phyloP scores from a whole-genome alignment of 2,329 filamentous ascomycete genomes.

The Gnomoniopsis smithogilvyi region DNA sequence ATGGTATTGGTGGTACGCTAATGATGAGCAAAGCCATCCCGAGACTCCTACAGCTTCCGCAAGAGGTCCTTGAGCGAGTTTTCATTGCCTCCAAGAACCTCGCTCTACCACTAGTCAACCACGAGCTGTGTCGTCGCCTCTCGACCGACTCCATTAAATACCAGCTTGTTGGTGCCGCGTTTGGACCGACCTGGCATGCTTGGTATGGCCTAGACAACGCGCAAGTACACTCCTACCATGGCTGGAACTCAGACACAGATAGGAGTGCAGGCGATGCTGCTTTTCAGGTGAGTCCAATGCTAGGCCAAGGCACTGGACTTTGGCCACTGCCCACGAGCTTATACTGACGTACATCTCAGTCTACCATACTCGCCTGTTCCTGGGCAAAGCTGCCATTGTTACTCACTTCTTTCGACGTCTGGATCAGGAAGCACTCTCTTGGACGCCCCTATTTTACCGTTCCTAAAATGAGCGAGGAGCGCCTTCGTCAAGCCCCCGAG shows the following conservation, averaged over 20 bases:
- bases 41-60: constrained; percentile 38
- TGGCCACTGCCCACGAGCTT: not conserved
- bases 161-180: constrained; percentile 33
- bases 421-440: constrained; percentile 37
- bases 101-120: constrained; percentile 42
- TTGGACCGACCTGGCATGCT: constrained; percentile 37
- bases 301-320: not conserved
- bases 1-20: constrained; percentile 5
- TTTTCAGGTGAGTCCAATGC: constrained; percentile 38
- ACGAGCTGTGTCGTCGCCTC: constrained; percentile 42
- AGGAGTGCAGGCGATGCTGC: constrained; percentile 34
- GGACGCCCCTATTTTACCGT: constrained; percentile 27
- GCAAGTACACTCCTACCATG: constrained; percentile 15
- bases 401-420: constrained; percentile 45
- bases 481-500: not conserved
- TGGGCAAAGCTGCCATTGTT: constrained; percentile 46
- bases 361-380: constrained; percentile 38
- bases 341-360: constrained; percentile 16
- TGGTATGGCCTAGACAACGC: constrained; percentile 27
- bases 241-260: constrained; percentile 12
- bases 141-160: constrained; percentile 34
- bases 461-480: constrained; percentile 7
- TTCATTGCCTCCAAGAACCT: constrained; percentile 48
- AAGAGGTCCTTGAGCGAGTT: constrained; percentile 52
- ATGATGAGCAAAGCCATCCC: constrained; percentile 22